Evolutionary conservation across 192 early-diverging fungal species (phyloP), one percentile per base, ranked within the genome.

Genomic region (Spinellus fusiger): DNA sequence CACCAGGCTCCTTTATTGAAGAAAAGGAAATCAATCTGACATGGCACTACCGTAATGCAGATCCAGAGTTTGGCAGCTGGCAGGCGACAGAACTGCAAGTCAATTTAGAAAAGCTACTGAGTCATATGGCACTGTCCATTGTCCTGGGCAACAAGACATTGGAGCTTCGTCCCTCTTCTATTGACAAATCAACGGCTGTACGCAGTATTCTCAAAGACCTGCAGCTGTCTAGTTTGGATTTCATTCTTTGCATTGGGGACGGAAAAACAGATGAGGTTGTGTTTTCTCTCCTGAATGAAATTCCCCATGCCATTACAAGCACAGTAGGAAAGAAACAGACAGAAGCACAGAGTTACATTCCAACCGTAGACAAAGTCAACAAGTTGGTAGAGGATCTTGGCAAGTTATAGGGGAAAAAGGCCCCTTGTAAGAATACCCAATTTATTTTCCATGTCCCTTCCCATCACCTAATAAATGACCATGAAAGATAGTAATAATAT

Each of bases 241-340:
- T 90, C 65, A 72, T 92, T 47, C 69, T 96, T 53, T 93, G 87
- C 54, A 70, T 98, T 20, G 98, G 98, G 56, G 94, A 99, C 62
- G 94, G 96, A 12, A 90, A 92, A 66, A 90, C 92, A 12, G 98
- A 99, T 73, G 98, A 99, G 73, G 85, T 84, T n/a, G 81, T 98
- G 20, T 99, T 99, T 58, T 84, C 82, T 15, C 68, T 84, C 55
- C 74, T 88, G n/a, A 70, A 79, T 20, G 77, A 85, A 40, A 64
- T 75, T 37, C 68, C 77, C 7, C 73, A 84, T 37, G 73, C 82
- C 54, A 84, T 93, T 54, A 94, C 92, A 26, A 84, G 85, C 25
- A 99, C 98, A 0, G 96, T 99, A 3, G 98, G 96, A 7, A 93
- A 95, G 73, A 99, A 99, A 66, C 88, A 89, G 69, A 98, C 94